Evolutionary conservation across 495 filamentous ascomycete genomes (phyloP).

Genomic region (Neurospora sp.): DNA sequence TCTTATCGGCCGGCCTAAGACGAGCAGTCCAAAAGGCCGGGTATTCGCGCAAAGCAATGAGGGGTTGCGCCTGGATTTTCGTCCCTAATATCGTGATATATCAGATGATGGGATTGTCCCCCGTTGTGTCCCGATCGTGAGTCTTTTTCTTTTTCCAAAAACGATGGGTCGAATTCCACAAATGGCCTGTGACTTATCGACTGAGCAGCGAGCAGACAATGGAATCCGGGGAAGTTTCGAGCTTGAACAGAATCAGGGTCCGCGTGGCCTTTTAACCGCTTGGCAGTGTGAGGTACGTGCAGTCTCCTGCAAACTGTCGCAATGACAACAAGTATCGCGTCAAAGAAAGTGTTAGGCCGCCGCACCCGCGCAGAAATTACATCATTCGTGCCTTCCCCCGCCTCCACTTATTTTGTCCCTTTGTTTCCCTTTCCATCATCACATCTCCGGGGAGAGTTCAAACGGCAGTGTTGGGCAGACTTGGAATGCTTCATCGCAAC

Average conservation of each 20-base stretch:
- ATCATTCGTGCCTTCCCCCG: constrained; percentile 2
- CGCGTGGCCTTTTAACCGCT: not conserved
- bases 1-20: not conserved
- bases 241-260: not conserved
- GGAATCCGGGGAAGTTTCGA: not conserved
- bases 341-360: not conserved
- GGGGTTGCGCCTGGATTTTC: not conserved
- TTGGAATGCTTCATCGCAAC: not conserved
- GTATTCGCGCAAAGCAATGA: not conserved
- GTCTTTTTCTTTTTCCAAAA: not conserved
- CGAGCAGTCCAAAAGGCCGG: not conserved
- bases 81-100: not conserved
- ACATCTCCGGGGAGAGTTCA: not conserved
- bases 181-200: not conserved
- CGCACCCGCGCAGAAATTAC: not conserved
- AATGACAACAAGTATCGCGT: not conserved
- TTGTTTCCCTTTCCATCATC: not conserved
- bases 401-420: not conserved
- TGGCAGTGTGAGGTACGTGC: not conserved
- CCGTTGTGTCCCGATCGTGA: not conserved
- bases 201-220: not conserved
- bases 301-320: not conserved
- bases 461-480: not conserved
- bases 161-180: not conserved
- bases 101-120: not conserved